Base-by-base conservation (phyloP, 1,139 yeast species). In the Spathaspora sp. region DNA sequence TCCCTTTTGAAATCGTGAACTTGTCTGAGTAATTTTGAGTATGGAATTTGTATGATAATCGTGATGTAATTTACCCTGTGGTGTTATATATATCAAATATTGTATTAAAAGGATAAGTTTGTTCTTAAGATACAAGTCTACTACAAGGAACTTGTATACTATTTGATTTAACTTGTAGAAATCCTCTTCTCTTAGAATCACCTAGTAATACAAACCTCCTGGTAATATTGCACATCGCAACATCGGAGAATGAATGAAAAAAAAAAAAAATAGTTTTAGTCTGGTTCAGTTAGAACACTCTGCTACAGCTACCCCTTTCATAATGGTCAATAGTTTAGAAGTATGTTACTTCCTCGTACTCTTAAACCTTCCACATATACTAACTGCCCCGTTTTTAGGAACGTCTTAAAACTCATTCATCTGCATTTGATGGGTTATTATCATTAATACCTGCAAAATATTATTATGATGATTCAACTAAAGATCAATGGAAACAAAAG, bases 361-460 rank as follows among this genome's bases (percentile, higher is more conserved):
- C 16, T 18, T 2, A 18, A 11, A 8, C 31, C 10, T 11, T 27
- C 13, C 7, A 27, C 6, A 10, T 38, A 44, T 57, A 60, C 69
- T 63, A 66, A 64, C 65, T 61, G 50, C 53, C 23, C 23, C n/a
- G n/a, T 25, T 49, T 62, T 34, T 65, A 88, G 82, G 96, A 89
- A 60, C 83, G 97, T 57, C 78, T 90, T 55, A 82, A 84, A 65
- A 82, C 86, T 43, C 95, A 89, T 61, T 86, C 97, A 16, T 76
- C 84, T 48, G 95, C 97, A 7, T 91, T 93, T 64, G 91, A 89
- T 62, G 97, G 97, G 38, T 73, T 93, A 47, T 72, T 93, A 51
- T 89, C 97, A 18, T 73, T 93, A 62, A 90, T 93, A 49, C 98
- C 99, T 7, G 96, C 97, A 8, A 89, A 90, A 61, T 89, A 86